Evolutionary conservation across 1,284 basidiomycete genomes (phyloP), one percentile per base, ranked within the genome.

Genomic region (Sphaerobolus stellatus): DNA sequence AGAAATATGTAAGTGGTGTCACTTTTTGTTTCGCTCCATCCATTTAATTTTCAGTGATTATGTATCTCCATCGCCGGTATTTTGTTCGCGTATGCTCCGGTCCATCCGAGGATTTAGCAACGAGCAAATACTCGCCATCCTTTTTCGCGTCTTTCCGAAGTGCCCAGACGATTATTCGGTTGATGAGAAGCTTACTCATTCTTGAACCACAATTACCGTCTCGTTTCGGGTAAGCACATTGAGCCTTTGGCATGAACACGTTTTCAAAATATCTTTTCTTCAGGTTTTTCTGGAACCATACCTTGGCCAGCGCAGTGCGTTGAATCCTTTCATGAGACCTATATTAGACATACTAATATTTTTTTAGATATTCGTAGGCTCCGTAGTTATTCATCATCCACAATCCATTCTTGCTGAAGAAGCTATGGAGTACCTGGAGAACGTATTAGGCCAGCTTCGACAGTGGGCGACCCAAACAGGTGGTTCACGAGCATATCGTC

Each of bases 201-300:
- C 31, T 48, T 20, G 52, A 54, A 43, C 45, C 52, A 25, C 28
- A 48, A 9, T 34, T 54, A 9, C 52, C 52, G 11, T 40, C 24
- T 47, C 45, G 46, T 14, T 54, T 48, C 14, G 47, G 52, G 45
- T 54, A 25, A 20, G 31, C 31, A n/a, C n/a, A n/a, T n/a, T n/a
- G n/a, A n/a, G n/a, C n/a, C n/a, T n/a, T 24, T n/a, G 18, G 18
- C 18, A 28, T 20, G 13, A 27, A 4, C 20, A 27, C 27, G 11
- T n/a, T 18, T 44, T 47, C 9, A 18, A 24, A 13, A 11, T 5
- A 24, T 50, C 13, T 20, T 16, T 25, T 36, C 28, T 3, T 11
- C 27, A 54, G 45, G 52, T 38, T 38, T 34, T 54, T 48, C 28
- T 54, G 46, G 52, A 38, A 28, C 8, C 52, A 54, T 28, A 38